Base-by-base conservation (phyloP, 306 rosid genomes). In the Ormosia emarginata region DNA sequence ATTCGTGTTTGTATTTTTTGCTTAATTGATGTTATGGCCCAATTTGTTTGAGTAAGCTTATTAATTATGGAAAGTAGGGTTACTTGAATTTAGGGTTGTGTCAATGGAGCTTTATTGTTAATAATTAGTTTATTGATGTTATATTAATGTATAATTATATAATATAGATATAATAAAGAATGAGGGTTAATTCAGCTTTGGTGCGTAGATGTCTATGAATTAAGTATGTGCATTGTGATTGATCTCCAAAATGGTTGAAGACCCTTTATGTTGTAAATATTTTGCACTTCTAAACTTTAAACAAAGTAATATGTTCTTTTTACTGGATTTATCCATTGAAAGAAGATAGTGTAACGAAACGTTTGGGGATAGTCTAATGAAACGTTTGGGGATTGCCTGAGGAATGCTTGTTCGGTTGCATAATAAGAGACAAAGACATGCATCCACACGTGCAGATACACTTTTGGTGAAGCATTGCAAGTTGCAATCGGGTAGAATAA, bases 161-260 rank as follows among this genome's bases (percentile, higher is more conserved):
- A 24, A 24, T 24, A 24, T 1, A 24, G 24, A 41, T 7, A 7
- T 65, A 58, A 37, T 29, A 6, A 44, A 64, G 67, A 39, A 71
- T 15, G 4, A 39, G 10, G 73, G 64, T 39, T 70, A 10, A 67
- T 55, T 64, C 37, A 15, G 75, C 78, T 65, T 72, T 77, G 41
- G 55, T 24, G 55, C 50, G 83, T 82, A 10, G 79, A 67, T 65
- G 34, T 52, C 2, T 61, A 46, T 74, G 59, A 46, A 78, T 64
- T 67, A 63, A 43, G 79, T 61, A 18, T 68, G 24, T 53, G 46
- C 15, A 3, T 69, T 64, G 58, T 37, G 69, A 29, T 74, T 70
- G 67, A 50, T 57, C 79, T 78, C 40, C 52, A 8, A 72, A 77
- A 71, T 39, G 59, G 67, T 63, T 80, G 52, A 71, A 75, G 61